phyloP scores from a whole-genome alignment of 257 asterid genomes.

The Haberlea rhodopensis region DNA sequence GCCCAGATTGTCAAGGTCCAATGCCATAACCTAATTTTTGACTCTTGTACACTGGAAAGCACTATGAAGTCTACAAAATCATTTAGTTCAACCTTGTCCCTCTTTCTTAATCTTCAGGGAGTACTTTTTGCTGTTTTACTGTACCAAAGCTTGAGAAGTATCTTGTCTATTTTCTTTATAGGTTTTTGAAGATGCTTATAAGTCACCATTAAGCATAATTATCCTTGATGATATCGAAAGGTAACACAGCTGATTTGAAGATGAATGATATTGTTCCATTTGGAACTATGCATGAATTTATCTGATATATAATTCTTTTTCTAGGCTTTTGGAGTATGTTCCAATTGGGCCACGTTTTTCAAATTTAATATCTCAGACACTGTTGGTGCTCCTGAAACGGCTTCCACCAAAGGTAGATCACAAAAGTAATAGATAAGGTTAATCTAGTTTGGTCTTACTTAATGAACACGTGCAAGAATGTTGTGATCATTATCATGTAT shows the following conservation, averaged over 20 bases:
- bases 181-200: no score
- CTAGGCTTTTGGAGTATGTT: constrained; percentile 87
- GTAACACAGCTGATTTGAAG: no score
- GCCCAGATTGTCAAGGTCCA: no score
- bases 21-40: constrained; percentile 16
- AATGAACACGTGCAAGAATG: not conserved
- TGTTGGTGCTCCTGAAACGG: constrained; percentile 88
- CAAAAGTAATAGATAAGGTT: constrained; percentile 9
- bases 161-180: no score
- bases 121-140: constrained; percentile 18
- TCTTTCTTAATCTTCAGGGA: constrained; percentile 13
- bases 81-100: no score
- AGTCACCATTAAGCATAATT: no score
- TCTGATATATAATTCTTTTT: constrained; percentile 27
- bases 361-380: constrained; percentile 90
- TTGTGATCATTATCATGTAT: no score
- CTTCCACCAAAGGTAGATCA: constrained; percentile 95
- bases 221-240: no score
- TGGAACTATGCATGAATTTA: constrained; percentile 23
- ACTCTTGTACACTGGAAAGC: not conserved
- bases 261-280: constrained; percentile 19
- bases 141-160: no score
- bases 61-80: constrained; percentile 10
- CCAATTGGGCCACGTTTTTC: no score
- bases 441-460: not conserved